Evolutionary conservation across 768 basidiomycete genomes (phyloP).

Genomic region (Clathrus columnatus): DNA sequence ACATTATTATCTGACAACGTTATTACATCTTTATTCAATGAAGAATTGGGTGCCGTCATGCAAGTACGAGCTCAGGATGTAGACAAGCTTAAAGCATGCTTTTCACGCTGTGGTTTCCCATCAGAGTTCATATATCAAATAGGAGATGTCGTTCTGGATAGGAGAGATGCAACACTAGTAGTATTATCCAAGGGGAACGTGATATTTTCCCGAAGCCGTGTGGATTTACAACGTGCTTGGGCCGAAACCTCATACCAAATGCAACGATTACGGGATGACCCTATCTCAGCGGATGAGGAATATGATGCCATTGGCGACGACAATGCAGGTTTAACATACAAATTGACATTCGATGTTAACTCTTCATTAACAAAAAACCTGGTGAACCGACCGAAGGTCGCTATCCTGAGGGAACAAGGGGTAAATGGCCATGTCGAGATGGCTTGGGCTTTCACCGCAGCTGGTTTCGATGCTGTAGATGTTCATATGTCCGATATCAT

Average conservation of each 20-base stretch:
- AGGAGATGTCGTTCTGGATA: slow-evolving; percentile 51
- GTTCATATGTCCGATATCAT: slow-evolving; percentile 99
- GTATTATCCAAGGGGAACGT: slow-evolving; percentile 41
- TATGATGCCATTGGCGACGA: slow-evolving; percentile 63
- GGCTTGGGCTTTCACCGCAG: slow-evolving; percentile 94
- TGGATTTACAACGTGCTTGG: slow-evolving; percentile 76
- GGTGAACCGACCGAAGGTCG: slow-evolving; percentile 70
- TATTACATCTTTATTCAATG: slow-evolving; percentile 80
- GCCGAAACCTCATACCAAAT: slow-evolving; percentile 91
- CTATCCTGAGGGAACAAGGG: slow-evolving; percentile 94
- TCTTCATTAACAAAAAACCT: slow-evolving; percentile 25
- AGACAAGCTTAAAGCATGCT: slow-evolving; percentile 44
- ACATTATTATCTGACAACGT: slow-evolving; percentile 40
- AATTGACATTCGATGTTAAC: slow-evolving; percentile 48
- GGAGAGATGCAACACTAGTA: slow-evolving; percentile 51
- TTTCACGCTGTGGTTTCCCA: slow-evolving; percentile 70
- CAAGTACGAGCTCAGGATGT: slow-evolving; percentile 67
- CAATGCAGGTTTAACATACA: slow-evolving; percentile 63
- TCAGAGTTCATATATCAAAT: slow-evolving; percentile 67
- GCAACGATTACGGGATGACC: slow-evolving; percentile 84
- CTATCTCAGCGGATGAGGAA: slow-evolving; percentile 69
- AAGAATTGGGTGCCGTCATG: slow-evolving; percentile 90
- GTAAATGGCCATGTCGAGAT: slow-evolving; percentile 98
- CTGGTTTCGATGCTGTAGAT: slow-evolving; percentile 92
- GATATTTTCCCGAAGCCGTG: slow-evolving; percentile 61